A percentile compares a stretch with the other conserved stretches of the same genome.
phyloP scores from a whole-genome alignment of 2,329 filamentous ascomycete species.

The Graphiopsis chlorocephala region DNA sequence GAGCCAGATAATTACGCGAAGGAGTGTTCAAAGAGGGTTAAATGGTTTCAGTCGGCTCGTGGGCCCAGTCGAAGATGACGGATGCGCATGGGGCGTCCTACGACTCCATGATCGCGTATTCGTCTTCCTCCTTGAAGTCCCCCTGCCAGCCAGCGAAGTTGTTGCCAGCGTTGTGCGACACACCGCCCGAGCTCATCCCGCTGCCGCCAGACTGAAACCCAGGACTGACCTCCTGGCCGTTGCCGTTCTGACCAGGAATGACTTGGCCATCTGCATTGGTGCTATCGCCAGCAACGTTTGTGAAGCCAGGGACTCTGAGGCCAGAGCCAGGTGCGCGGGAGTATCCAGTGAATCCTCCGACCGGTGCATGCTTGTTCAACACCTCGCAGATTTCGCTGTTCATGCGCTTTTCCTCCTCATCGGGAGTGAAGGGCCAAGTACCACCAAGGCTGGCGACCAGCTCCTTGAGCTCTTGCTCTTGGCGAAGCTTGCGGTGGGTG shows the following conservation, averaged over 20 bases:
- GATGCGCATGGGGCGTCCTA: constrained; percentile 7
- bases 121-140: constrained; percentile 91
- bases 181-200: constrained; percentile 53
- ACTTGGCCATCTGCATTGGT: constrained; percentile 58
- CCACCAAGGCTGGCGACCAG: constrained; percentile 70
- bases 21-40: background rate
- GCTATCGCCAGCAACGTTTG: constrained; percentile 82
- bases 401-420: constrained; percentile 94
- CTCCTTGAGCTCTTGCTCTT: constrained; percentile 82
- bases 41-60: constrained; percentile 6
- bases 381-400: constrained; percentile 87
- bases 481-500: constrained; percentile 81
- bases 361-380: constrained; percentile 73
- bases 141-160: constrained; percentile 30
- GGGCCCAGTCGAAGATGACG: background rate
- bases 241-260: constrained; percentile 24
- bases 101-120: constrained; percentile 80
- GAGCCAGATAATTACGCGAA: constrained; percentile 7
- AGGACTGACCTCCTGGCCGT: constrained; percentile 42
- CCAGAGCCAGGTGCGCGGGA: constrained; percentile 79
- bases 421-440: constrained; percentile 74
- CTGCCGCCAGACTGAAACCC: constrained; percentile 64
- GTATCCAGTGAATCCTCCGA: constrained; percentile 68
- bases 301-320: constrained; percentile 87
- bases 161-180: constrained; percentile 44